phyloP scores from a whole-genome alignment of 306 rosid genomes.

The Inga leiocalycina region DNA sequence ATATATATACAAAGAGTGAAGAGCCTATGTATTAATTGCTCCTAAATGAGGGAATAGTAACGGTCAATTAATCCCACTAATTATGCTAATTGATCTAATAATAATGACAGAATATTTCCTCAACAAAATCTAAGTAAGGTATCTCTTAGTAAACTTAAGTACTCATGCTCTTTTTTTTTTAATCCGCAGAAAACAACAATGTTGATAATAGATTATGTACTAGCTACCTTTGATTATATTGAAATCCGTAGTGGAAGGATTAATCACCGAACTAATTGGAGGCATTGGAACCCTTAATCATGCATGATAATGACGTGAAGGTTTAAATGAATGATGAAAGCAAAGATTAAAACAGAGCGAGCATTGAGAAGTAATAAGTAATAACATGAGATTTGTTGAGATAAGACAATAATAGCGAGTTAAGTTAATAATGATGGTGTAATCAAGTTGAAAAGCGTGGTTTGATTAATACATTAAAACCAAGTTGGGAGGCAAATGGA shows the following conservation, averaged over 20 bases:
- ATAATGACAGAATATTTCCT: no score
- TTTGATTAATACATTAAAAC: background rate
- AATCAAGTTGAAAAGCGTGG: background rate
- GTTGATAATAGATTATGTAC: background rate
- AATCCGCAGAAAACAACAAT: background rate
- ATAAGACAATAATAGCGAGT: background rate
- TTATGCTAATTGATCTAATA: no score
- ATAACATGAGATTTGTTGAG: background rate
- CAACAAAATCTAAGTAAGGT: no score
- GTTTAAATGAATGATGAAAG: no score
- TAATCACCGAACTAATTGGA: background rate
- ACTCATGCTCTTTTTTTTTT: no score
- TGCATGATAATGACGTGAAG: background rate
- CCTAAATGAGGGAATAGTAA: no score
- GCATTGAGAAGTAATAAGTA: background rate
- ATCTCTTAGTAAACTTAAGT: no score
- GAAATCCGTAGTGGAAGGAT: background rate
- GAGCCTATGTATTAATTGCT: no score
- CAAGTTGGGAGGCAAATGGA: background rate
- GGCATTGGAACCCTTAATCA: background rate
- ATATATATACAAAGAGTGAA: no score
- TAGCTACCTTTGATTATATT: background rate
- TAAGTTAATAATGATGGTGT: background rate
- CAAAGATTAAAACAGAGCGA: no score
- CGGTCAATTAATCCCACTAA: no score